A percentile compares a stretch with the other conserved stretches of the same genome.
These are phyloP conservation scores for Adansonia madagascariensis DNA, from an alignment of 441 rosid genomes.

Conservation along the genomic window DNA sequence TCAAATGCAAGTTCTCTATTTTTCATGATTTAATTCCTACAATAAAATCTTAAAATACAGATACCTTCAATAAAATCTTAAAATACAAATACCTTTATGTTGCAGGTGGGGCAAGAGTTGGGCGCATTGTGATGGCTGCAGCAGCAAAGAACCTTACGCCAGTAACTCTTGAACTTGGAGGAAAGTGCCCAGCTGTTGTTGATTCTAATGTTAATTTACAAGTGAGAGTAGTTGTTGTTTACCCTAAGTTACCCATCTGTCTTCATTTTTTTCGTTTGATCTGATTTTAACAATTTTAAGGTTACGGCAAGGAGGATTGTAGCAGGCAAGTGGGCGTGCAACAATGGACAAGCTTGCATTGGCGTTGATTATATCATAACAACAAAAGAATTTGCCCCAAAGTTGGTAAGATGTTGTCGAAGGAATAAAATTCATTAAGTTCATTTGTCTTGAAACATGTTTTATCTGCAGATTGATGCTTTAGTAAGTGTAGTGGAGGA, in stretches of 20 bases:
- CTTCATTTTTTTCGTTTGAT: slow-evolving; percentile 5
- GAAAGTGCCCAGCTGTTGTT: slow-evolving; percentile 69
- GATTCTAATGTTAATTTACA: slow-evolving; percentile 59
- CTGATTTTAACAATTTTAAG: slow-evolving; percentile 32
- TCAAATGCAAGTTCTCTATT: neutral
- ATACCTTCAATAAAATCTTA: slow-evolving; percentile 17
- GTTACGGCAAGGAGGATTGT: slow-evolving; percentile 58
- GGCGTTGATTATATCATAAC: slow-evolving; percentile 65
- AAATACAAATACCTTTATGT: neutral
- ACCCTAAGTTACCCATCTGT: neutral
- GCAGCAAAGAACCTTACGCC: slow-evolving; percentile 78
- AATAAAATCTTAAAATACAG: neutral
- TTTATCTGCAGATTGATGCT: slow-evolving; percentile 38
- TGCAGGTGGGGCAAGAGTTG: slow-evolving; percentile 61
- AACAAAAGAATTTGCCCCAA: slow-evolving; percentile 58
- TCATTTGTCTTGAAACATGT: neutral
- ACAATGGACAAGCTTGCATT: slow-evolving; percentile 71
- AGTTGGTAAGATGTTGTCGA: slow-evolving; percentile 45
- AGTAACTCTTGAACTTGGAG: slow-evolving; percentile 70
- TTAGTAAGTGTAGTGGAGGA: slow-evolving; percentile 38
- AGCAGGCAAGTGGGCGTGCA: slow-evolving; percentile 70
- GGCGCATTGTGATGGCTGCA: slow-evolving; percentile 65
- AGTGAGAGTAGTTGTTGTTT: slow-evolving; percentile 36
- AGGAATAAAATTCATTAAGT: neutral
- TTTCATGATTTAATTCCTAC: slow-evolving; percentile 7